Percentiles rank a stretch among this genome's conserved stretches.
Conservation (phyloP, 2,329 filamentous ascomycete genomes). For the Podosphaera aphanis region DNA sequence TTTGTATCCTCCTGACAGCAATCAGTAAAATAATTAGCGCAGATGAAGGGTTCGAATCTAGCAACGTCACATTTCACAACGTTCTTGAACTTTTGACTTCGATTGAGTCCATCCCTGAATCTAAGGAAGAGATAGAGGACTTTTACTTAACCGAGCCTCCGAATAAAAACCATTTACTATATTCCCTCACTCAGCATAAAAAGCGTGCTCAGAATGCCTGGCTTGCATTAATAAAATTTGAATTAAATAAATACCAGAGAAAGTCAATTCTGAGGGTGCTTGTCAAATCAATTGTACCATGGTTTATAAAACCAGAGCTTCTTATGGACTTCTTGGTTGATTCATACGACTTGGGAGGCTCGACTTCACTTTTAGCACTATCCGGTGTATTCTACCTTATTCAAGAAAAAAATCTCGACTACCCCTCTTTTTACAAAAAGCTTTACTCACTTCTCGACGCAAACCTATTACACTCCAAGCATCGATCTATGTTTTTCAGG, state of each 20-base stretch:
- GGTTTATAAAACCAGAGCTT: slow-evolving; percentile 71
- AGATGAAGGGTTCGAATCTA: slow-evolving; percentile 10
- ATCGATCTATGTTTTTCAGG: slow-evolving; percentile 82
- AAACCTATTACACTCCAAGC: slow-evolving; percentile 74
- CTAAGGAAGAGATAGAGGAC: slow-evolving; percentile 39
- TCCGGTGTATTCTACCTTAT: slow-evolving; percentile 92
- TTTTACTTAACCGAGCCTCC: slow-evolving; percentile 43
- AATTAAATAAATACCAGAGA: slow-evolving; percentile 46
- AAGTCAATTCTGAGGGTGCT: slow-evolving; percentile 58
- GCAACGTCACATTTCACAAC: slow-evolving; percentile 24
- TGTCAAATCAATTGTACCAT: slow-evolving; percentile 58
- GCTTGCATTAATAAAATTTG: slow-evolving; percentile 49
- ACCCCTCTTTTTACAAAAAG: slow-evolving; percentile 80
- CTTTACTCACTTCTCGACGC: slow-evolving; percentile 80
- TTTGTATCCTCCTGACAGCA: slow-evolving; percentile 3
- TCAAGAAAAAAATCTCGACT: slow-evolving; percentile 80
- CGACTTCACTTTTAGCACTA: slow-evolving; percentile 66
- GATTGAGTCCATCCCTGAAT: slow-evolving; percentile 47
- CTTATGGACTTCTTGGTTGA: slow-evolving; percentile 94
- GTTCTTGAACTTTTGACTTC: slow-evolving; percentile 38
- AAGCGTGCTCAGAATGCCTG: slow-evolving; percentile 68
- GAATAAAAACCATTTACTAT: slow-evolving; percentile 42
- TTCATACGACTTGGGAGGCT: slow-evolving; percentile 69
- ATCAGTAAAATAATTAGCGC: slow-evolving; percentile 17
- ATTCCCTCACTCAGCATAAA: slow-evolving; percentile 47